These are phyloP conservation scores for Clitopilus hobsonii DNA, from an alignment of 768 basidiomycete genomes.

Conservation along the genomic window DNA sequence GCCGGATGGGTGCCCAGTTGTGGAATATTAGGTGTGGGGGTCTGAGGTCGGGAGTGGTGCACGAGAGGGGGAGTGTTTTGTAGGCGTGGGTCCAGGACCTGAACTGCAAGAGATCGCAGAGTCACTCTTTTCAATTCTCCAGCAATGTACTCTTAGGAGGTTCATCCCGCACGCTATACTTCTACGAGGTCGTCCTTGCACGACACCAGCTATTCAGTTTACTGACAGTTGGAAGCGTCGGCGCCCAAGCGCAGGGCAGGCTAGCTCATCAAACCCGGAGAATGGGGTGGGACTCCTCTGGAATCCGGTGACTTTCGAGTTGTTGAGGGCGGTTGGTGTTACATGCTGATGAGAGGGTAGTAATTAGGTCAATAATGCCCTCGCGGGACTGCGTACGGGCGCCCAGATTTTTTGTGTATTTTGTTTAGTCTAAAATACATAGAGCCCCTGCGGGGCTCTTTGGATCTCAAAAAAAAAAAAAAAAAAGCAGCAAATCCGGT, in stretches of 20 bases:
- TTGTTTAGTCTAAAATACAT: background rate
- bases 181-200: background rate
- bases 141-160: too few species aligned
- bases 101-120: too few species aligned
- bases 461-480: too few species aligned
- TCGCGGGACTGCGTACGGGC: background rate
- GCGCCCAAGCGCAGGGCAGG: background rate
- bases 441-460: too few species aligned
- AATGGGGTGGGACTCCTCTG: background rate
- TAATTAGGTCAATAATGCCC: background rate
- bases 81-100: too few species aligned
- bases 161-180: background rate
- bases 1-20: too few species aligned
- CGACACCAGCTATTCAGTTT: background rate
- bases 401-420: background rate
- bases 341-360: background rate
- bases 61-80: too few species aligned
- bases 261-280: background rate
- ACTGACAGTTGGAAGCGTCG: background rate
- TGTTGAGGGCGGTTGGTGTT: background rate
- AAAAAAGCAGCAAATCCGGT: too few species aligned
- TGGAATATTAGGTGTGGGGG: too few species aligned
- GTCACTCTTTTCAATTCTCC: too few species aligned
- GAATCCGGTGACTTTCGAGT: background rate
- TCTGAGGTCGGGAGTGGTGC: too few species aligned